Base-by-base conservation (phyloP, 768 basidiomycete genomes). In the Lanmaoa rubissima region DNA sequence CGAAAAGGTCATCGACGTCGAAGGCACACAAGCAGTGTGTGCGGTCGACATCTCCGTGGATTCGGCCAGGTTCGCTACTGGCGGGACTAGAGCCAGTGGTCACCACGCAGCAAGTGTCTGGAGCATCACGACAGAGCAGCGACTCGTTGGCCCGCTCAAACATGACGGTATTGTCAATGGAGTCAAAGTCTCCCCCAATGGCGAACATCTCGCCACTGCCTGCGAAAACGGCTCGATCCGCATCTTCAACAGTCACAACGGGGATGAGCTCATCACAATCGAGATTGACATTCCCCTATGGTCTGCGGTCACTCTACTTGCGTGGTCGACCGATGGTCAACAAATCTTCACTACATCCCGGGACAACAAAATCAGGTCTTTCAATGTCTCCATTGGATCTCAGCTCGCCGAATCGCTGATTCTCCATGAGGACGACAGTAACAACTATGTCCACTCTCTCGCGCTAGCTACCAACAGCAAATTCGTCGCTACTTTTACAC, bases 281-380 rank as follows among this genome's bases (percentile, higher is more conserved):
- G n/a, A n/a, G 0, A 5, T 1, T n/a, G 1, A 1, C 39, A n/a
- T 17, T 10, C 8, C 17, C 9, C 4, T 28, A 7, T 1, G 1
- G 28, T 1, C 3, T 6, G 4, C 28, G 28, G 1, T 7, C 43
- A 44, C 31, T 32, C 45, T 31, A 1, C 6, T 47, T 8, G 45
- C 31, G 4, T 47, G 45, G 45, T 47, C 45, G 4, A 13, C 12
- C 6, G n/a, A 46, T 19, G 45, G 31, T 4, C 45, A 19, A 1
- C 31, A 19, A 4, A 19, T 47, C 4, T 32, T 47, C 11, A 2
- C 46, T 1, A 3, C 31, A 2, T 47, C n/a, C 7, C 1, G 1
- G 2, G 31, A 47, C 31, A 31, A 19, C 31, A 47, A 4, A 14
- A n/a, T 47, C 32, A 34, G 13, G 3, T 7, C n/a, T 4, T 47